Conservation (phyloP, 75 land plant genomes). For the Picea sitchensis region DNA sequence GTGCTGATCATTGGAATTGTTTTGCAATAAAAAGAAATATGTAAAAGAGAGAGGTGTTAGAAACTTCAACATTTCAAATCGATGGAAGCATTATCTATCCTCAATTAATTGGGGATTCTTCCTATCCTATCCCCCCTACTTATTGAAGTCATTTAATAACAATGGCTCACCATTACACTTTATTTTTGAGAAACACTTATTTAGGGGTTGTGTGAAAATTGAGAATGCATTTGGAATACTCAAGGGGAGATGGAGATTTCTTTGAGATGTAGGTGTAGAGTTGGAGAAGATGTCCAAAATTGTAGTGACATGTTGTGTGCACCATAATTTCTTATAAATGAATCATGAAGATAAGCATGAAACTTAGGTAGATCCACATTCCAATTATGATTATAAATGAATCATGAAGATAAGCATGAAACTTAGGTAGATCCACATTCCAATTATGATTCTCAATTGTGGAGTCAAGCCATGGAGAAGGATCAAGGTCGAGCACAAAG, state of each 20-base stretch:
- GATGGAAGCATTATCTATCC: background rate
- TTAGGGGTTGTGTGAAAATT: background rate
- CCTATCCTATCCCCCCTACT: background rate
- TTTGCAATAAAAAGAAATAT: background rate
- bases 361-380: no score
- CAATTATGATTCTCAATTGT: no score
- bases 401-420: background rate
- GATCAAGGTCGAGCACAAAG: no score
- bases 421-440: no score
- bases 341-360: no score
- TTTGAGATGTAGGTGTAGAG: background rate
- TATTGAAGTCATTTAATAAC: background rate
- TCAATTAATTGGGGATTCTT: background rate
- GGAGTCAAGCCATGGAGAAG: no score
- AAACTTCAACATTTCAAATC: background rate
- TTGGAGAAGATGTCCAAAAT: background rate
- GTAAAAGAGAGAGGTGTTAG: background rate
- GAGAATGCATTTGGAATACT: background rate
- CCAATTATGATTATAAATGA: background rate
- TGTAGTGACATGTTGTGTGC: background rate
- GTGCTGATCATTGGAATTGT: constrained; percentile 12
- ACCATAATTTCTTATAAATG: background rate
- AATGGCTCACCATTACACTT: background rate
- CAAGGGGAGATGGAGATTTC: background rate
- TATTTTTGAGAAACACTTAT: background rate